These are phyloP conservation scores for Decorospora gaudefroyi DNA, from an alignment of 2,329 filamentous ascomycete genomes.

Conservation along the genomic window DNA sequence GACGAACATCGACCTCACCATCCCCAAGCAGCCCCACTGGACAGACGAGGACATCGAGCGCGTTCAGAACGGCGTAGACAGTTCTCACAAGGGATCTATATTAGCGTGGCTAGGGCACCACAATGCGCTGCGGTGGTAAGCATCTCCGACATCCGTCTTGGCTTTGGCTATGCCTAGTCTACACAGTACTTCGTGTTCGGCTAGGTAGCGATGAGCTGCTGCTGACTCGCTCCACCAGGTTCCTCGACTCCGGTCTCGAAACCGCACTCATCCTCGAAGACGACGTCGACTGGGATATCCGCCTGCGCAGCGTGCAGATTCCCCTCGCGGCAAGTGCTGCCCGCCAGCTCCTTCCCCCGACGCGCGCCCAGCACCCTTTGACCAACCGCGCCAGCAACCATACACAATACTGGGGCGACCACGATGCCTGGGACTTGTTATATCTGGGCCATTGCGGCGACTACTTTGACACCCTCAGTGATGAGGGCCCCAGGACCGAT, in stretches of 20 bases:
- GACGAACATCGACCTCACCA: slow-evolving; percentile 50
- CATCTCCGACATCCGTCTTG: slow-evolving; percentile 13
- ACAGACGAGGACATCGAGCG: slow-evolving; percentile 48
- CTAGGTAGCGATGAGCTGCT: too few relatives aligned
- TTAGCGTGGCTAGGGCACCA: slow-evolving; percentile 53
- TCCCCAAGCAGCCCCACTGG: slow-evolving; percentile 51
- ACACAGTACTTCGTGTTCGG: too few relatives aligned
- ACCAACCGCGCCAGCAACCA: slow-evolving; percentile 27
- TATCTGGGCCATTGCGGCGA: slow-evolving; percentile 55
- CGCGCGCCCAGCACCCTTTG: slow-evolving; percentile 25
- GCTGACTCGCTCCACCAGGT: slow-evolving; percentile 39
- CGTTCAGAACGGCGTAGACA: slow-evolving; percentile 43
- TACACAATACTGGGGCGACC: slow-evolving; percentile 49
- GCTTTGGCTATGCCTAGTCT: slow-evolving; percentile 16
- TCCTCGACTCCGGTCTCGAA: slow-evolving; percentile 50
- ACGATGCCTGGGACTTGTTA: slow-evolving; percentile 50
- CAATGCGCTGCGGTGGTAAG: slow-evolving; percentile 50
- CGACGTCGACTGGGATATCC: slow-evolving; percentile 54
- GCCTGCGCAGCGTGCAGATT: slow-evolving; percentile 50
- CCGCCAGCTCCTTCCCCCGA: slow-evolving; percentile 45
- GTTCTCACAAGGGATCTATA: slow-evolving; percentile 48
- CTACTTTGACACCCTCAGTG: slow-evolving; percentile 44
- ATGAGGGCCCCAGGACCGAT: slow-evolving; percentile 35
- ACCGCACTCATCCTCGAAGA: slow-evolving; percentile 53
- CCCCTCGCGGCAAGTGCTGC: slow-evolving; percentile 49